Percentiles rank a stretch among this genome's conserved stretches.
phyloP scores from a whole-genome alignment of 257 asterid genomes.

The Knoxia roxburghii region DNA sequence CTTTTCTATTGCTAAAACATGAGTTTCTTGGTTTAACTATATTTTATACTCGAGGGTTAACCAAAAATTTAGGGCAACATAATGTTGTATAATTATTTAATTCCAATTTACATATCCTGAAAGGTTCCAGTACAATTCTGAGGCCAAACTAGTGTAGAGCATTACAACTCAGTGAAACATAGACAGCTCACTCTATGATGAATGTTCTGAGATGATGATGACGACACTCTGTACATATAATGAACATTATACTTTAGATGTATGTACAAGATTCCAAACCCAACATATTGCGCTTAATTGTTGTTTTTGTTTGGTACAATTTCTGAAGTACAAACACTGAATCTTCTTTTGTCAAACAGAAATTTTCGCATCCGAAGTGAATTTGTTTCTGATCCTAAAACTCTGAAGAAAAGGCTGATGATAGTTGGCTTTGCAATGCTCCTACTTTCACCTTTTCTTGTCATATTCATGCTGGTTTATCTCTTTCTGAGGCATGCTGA shows the following conservation, averaged over 20 bases:
- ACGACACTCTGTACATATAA: no score
- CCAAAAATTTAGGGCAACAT: background rate
- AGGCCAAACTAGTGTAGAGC: background rate
- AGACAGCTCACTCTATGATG: background rate
- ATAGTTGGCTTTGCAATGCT: slow-evolving; percentile 80
- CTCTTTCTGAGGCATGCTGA: slow-evolving; percentile 98
- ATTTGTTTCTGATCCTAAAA: slow-evolving; percentile 69
- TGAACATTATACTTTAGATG: background rate
- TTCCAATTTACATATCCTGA: no score
- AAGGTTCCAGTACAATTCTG: background rate
- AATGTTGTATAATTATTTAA: background rate
- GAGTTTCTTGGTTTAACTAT: background rate
- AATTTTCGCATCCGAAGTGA: slow-evolving; percentile 74
- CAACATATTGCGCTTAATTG: background rate
- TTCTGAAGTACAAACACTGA: background rate
- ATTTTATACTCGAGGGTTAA: no score
- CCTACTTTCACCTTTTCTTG: slow-evolving; percentile 87
- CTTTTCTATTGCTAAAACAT: background rate
- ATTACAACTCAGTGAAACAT: background rate
- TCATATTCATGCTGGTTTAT: slow-evolving; percentile 91
- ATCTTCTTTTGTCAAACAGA: slow-evolving; percentile 44
- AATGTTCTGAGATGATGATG: background rate
- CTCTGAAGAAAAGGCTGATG: slow-evolving; percentile 83
- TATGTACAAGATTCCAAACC: background rate
- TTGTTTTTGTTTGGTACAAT: background rate